Evolutionary conservation across 768 basidiomycete genomes (phyloP).

Genomic region (Trametes elegans): DNA sequence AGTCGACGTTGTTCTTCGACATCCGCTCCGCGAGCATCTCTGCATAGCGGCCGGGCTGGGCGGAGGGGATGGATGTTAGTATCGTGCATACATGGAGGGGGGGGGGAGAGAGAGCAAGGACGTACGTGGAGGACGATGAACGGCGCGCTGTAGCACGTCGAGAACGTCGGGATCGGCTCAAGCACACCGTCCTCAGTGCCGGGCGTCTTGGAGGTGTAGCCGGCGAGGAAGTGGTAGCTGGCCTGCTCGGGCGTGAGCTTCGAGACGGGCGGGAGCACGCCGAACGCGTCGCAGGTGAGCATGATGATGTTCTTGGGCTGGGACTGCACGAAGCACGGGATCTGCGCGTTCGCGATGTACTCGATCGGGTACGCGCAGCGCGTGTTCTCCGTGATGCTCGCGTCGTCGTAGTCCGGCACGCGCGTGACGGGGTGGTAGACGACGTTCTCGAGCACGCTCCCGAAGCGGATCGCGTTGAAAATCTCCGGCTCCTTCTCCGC

Average conservation of each 20-base stretch:
- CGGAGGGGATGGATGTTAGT: not conserved
- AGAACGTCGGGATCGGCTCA: slow-evolving; percentile 98
- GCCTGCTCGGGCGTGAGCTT: slow-evolving; percentile 93
- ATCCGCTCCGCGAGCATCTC: slow-evolving; percentile 96
- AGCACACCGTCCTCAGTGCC: slow-evolving; percentile 98
- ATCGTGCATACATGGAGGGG: not conserved
- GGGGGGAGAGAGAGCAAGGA: slow-evolving; percentile 6
- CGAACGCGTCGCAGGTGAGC: slow-evolving; percentile 97
- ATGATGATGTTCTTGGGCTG: slow-evolving; percentile 96
- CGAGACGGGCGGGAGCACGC: slow-evolving; percentile 94
- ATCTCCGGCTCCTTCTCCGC: slow-evolving; percentile 99
- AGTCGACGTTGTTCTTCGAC: slow-evolving; percentile 83
- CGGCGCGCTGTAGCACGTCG: slow-evolving; percentile 98
- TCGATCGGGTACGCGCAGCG: slow-evolving; percentile 99
- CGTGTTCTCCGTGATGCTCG: slow-evolving; percentile 98
- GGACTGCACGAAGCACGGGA: slow-evolving; percentile 82
- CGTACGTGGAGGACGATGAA: slow-evolving; percentile 95
- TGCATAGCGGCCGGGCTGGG: slow-evolving; percentile 87
- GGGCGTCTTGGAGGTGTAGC: slow-evolving; percentile 98
- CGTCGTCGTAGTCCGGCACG: slow-evolving; percentile 91
- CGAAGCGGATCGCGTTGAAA: slow-evolving; percentile 90
- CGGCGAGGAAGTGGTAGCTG: slow-evolving; percentile 95
- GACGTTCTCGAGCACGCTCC: slow-evolving; percentile 98
- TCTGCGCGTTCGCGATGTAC: slow-evolving; percentile 91
- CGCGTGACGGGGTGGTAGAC: slow-evolving; percentile 88